These are phyloP conservation scores for Citrus sp. DNA, from an alignment of 345 rosid genomes.

Conservation along the genomic window DNA sequence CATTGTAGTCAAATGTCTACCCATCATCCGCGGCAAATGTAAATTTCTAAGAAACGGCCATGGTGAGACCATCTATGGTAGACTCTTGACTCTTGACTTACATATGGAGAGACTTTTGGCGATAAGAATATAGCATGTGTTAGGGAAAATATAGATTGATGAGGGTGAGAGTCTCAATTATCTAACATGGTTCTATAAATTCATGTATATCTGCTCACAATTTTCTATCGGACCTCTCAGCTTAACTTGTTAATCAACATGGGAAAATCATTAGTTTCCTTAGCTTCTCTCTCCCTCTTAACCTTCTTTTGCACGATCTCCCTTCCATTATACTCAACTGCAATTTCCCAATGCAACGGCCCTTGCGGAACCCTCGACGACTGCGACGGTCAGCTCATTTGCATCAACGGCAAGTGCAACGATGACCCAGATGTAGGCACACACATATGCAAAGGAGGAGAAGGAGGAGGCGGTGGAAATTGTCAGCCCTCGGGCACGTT, in stretches of 20 bases:
- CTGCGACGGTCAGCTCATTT: slow-evolving; percentile 36
- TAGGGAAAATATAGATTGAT: too few relatives aligned
- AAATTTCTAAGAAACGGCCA: background rate
- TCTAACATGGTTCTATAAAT: background rate
- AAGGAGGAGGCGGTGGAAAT: background rate
- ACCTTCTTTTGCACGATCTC: background rate
- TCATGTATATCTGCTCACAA: background rate
- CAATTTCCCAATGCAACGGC: slow-evolving; percentile 38
- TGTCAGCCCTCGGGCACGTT: slow-evolving; percentile 26
- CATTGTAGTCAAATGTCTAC: background rate
- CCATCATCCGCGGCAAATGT: background rate
- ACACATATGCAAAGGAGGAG: slow-evolving; percentile 16
- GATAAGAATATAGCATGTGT: too few relatives aligned
- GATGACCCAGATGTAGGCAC: slow-evolving; percentile 36
- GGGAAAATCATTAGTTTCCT: background rate
- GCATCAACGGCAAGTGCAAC: slow-evolving; percentile 33
- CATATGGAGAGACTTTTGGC: background rate
- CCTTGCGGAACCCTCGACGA: slow-evolving; percentile 28
- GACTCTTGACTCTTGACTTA: background rate
- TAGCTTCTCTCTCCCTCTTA: background rate
- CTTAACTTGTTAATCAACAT: background rate
- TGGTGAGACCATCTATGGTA: background rate
- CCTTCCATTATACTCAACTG: slow-evolving; percentile 5
- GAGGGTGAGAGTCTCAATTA: too few relatives aligned
- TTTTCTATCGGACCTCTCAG: background rate